phyloP scores from a whole-genome alignment of 2,329 filamentous ascomycete species.

The Nakataea oryzae region DNA sequence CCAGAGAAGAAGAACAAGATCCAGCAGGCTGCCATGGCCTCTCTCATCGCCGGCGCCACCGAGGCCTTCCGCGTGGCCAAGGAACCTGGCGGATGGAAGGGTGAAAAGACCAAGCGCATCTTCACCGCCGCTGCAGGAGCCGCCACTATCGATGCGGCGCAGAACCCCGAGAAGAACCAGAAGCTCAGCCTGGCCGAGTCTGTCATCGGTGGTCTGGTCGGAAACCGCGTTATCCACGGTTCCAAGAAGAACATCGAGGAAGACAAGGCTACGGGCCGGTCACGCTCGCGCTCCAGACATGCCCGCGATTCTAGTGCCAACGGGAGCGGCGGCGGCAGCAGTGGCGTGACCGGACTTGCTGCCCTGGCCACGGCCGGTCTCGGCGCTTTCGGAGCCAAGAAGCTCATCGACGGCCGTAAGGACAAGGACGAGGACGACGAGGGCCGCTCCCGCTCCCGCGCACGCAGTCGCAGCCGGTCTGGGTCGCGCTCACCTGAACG shows the following conservation, averaged over 20 bases:
- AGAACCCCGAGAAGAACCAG: slow-evolving; percentile 62
- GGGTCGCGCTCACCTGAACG: slow-evolving; percentile 30
- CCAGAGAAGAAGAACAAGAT: slow-evolving; percentile 48
- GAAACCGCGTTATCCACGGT: slow-evolving; percentile 78
- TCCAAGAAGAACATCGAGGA: slow-evolving; percentile 56
- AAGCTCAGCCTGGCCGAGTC: slow-evolving; percentile 80
- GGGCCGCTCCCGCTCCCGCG: slow-evolving; percentile 38
- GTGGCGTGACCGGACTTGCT: slow-evolving; percentile 42
- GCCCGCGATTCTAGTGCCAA: slow-evolving; percentile 36
- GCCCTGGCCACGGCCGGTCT: slow-evolving; percentile 53
- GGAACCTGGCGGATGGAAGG: slow-evolving; percentile 80
- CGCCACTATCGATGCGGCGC: slow-evolving; percentile 71
- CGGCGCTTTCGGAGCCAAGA: slow-evolving; percentile 51
- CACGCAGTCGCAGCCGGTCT: slow-evolving; percentile 39
- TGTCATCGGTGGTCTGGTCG: slow-evolving; percentile 78
- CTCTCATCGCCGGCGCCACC: slow-evolving; percentile 77
- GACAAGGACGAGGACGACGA: slow-evolving; percentile 13
- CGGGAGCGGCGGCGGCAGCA: slow-evolving; percentile 25
- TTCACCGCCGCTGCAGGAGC: slow-evolving; percentile 80
- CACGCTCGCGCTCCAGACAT: slow-evolving; percentile 56
- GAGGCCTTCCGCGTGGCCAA: slow-evolving; percentile 88
- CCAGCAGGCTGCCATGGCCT: slow-evolving; percentile 83
- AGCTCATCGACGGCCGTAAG: slow-evolving; percentile 35
- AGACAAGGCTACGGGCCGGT: slow-evolving; percentile 49
- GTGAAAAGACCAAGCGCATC: slow-evolving; percentile 84